Base-by-base conservation (phyloP, 345 rosid species). In the Rhodamnia argentea region DNA sequence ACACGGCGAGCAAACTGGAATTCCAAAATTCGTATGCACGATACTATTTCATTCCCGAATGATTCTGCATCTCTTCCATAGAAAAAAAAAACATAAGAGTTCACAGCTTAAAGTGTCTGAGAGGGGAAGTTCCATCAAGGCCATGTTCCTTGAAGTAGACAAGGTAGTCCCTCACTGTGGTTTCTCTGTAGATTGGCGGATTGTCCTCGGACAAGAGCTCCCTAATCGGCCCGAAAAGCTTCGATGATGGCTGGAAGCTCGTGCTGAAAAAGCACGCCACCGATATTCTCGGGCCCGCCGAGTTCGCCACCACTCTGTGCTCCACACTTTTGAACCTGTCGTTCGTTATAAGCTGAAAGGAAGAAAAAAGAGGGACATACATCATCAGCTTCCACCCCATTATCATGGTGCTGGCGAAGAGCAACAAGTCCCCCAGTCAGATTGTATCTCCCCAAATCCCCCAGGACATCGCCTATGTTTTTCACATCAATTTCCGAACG, bases 231-330 rank as follows among this genome's bases (percentile, higher is more conserved):
- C 91, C 92, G 32, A 86, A 86, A 44, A 70, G 40, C 75, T 85
- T 89, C 2, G 56, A 51, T 3, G 62, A 85, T 27, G 82, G 90
- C 82, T 52, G 24, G 52, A 84, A 47, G 84, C 23, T 4, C 4
- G 88, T 83, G 84, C 78, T 85, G 86, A 90, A 92, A 44, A 92
- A 89, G 56, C 88, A 84, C 12, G 92, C 91, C 85, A 90, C 90
- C 3, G 92, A 92, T 32, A 89, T 83, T 78, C 93, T 84, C 3
- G 91, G 89, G 4, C 89, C 90, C 12, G 32, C 83, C 9, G 15
- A 16, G 70, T 87, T 92, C 3, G 92, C 88, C 83, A 86, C 4
- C 7, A 89, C 92, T 52, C 91, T 50, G 32, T 90, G 92, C 87
- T 88, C 89, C 78, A 86, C 87, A 5, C 93, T 90, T 56, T 5